These are phyloP conservation scores for Pisolithus orientalis DNA, from an alignment of 768 basidiomycete genomes.

Conservation along the genomic window DNA sequence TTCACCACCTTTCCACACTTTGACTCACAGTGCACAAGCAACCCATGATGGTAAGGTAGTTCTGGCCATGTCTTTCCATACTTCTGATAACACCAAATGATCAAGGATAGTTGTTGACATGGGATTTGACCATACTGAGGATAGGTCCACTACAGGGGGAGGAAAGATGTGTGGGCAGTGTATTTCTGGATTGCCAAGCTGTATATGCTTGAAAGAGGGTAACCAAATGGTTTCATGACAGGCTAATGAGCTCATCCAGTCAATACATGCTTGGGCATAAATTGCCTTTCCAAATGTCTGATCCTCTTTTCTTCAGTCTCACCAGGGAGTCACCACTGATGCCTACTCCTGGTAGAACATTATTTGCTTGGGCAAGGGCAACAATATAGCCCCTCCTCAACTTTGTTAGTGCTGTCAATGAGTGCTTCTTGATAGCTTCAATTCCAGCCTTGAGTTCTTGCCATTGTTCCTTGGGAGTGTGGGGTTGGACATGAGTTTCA, in stretches of 20 bases:
- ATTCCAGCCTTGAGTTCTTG: neutral
- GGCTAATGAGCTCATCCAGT: too few relatives aligned
- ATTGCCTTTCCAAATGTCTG: too few relatives aligned
- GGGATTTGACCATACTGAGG: neutral
- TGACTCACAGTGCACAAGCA: slow-evolving; percentile 16
- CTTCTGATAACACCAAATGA: neutral
- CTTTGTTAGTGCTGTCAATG: neutral
- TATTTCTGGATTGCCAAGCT: neutral
- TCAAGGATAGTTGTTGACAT: neutral
- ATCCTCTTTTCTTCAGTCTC: too few relatives aligned
- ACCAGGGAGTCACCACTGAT: too few relatives aligned
- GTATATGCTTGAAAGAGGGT: too few relatives aligned
- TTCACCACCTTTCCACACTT: too few relatives aligned
- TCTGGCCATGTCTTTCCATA: too few relatives aligned
- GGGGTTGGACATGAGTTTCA: neutral
- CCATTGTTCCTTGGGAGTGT: neutral
- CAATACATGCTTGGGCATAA: too few relatives aligned
- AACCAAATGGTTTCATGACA: too few relatives aligned
- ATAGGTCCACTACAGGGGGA: neutral
- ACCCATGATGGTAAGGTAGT: slow-evolving; percentile 14
- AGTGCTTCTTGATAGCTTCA: neutral
- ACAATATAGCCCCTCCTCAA: neutral
- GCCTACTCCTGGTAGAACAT: neutral
- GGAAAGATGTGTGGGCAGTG: neutral
- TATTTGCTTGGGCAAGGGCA: neutral